Evolutionary conservation across 2,329 filamentous ascomycete species (phyloP).

Genomic region (Colletotrichum abscissum): DNA sequence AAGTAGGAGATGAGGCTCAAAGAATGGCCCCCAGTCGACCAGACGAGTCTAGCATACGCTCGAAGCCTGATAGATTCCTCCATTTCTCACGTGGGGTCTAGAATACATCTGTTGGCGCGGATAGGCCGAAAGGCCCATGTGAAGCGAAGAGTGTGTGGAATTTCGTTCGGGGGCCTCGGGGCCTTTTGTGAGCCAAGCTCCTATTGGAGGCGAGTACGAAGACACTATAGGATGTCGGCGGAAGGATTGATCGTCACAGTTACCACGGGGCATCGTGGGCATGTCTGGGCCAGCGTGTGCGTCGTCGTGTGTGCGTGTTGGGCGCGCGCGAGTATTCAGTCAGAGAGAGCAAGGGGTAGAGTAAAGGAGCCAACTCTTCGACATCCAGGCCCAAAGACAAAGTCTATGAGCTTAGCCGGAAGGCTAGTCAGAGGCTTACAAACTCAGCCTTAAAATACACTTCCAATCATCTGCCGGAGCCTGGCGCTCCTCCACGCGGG

Average conservation of each 20-base stretch:
- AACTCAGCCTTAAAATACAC: conserved; percentile 2
- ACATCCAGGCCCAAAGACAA: not conserved
- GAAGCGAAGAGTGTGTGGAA: not conserved
- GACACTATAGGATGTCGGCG: not conserved
- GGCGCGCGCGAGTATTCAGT: not conserved
- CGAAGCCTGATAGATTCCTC: too few relatives aligned
- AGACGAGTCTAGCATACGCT: not conserved
- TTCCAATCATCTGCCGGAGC: not conserved
- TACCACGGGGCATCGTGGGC: not conserved
- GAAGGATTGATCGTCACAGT: not conserved
- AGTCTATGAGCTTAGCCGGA: not conserved
- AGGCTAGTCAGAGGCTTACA: not conserved
- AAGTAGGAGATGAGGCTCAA: not conserved
- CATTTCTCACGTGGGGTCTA: not conserved
- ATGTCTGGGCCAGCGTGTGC: not conserved
- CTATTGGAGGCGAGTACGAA: not conserved
- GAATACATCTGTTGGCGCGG: not conserved
- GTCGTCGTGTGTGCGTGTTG: not conserved
- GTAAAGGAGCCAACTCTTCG: not conserved
- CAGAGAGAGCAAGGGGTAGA: not conserved
- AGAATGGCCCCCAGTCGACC: not conserved
- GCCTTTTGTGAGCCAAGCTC: not conserved
- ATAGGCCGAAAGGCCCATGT: not conserved
- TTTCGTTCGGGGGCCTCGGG: not conserved
- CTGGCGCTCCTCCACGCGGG: not conserved